Conservation (phyloP, 345 rosid genomes). For the Populus nigra region DNA sequence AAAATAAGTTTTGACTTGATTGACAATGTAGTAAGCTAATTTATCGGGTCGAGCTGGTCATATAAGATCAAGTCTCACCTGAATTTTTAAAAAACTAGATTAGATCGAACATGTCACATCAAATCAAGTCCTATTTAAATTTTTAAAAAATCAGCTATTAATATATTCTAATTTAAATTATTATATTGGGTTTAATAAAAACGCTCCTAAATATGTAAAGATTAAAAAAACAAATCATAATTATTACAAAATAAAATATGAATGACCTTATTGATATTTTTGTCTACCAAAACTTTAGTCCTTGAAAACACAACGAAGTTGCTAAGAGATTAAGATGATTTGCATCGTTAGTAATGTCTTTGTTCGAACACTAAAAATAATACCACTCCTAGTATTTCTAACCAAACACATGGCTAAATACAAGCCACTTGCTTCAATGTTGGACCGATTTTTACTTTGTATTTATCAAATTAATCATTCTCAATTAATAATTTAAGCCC, state of each 20-base stretch:
- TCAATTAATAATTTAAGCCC: not conserved
- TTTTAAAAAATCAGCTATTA: no score
- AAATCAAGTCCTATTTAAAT: no score
- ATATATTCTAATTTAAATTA: no score
- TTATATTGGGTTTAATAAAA: no score
- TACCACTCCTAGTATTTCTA: not conserved
- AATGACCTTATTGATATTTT: not conserved
- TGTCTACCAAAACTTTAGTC: not conserved
- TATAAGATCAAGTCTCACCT: no score
- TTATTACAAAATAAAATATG: not conserved
- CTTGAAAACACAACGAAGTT: not conserved
- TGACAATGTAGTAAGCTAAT: accelerated
- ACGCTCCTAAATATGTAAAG: no score
- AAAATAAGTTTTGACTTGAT: no score
- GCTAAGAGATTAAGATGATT: not conserved
- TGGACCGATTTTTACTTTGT: not conserved
- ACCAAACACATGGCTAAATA: conserved; percentile 3
- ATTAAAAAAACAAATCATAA: no score
- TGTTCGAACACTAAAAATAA: not conserved
- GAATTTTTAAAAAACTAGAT: no score
- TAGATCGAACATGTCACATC: accelerated
- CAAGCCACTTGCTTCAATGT: not conserved
- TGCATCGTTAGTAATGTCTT: not conserved
- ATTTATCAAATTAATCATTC: not conserved
- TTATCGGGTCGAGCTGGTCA: accelerated